Percentiles rank a stretch among this genome's conserved stretches.
These are phyloP conservation scores for Boletellus dicymbophilus DNA, from an alignment of 1,284 basidiomycete genomes.

Conservation along the genomic window DNA sequence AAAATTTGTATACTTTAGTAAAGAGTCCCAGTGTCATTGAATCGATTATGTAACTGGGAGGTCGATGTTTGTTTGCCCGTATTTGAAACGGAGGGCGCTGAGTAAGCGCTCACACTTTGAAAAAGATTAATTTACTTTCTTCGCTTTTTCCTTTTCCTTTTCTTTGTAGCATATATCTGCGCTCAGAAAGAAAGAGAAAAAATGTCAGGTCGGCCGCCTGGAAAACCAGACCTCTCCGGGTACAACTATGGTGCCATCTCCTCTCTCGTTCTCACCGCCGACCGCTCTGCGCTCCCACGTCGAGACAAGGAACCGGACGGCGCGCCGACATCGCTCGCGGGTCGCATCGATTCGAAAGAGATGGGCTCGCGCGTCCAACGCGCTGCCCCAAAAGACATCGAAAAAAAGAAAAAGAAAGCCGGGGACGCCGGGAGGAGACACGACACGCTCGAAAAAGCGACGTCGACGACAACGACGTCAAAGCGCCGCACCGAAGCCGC, in stretches of 20 bases:
- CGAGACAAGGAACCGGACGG: conserved; percentile 96
- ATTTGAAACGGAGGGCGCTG: conserved; percentile 22
- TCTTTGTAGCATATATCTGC: conserved; percentile 8
- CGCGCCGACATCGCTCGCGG: conserved; percentile 90
- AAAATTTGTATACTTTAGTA: too few species aligned
- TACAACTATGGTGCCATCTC: conserved; percentile 93
- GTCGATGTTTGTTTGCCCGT: conserved; percentile 16
- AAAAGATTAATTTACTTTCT: neutral
- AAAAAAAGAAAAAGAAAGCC: conserved; percentile 93
- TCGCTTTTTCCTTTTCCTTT: neutral
- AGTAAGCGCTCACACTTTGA: conserved; percentile 11
- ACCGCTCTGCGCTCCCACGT: conserved; percentile 73
- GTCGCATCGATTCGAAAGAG: conserved; percentile 86
- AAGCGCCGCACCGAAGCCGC: conserved; percentile 54
- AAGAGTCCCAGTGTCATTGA: too few species aligned
- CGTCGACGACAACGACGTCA: conserved; percentile 46
- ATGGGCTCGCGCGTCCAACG: conserved; percentile 94
- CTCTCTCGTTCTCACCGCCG: conserved; percentile 83
- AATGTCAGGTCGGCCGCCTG: conserved; percentile 47
- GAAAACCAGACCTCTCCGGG: conserved; percentile 76
- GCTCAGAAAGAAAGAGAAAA: too few species aligned
- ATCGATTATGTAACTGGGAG: too few species aligned
- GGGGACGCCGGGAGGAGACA: conserved; percentile 40
- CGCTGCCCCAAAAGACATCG: conserved; percentile 87
- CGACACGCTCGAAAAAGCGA: conserved; percentile 57